Conservation (phyloP, 306 rosid genomes). For the Prosopis cineraria region DNA sequence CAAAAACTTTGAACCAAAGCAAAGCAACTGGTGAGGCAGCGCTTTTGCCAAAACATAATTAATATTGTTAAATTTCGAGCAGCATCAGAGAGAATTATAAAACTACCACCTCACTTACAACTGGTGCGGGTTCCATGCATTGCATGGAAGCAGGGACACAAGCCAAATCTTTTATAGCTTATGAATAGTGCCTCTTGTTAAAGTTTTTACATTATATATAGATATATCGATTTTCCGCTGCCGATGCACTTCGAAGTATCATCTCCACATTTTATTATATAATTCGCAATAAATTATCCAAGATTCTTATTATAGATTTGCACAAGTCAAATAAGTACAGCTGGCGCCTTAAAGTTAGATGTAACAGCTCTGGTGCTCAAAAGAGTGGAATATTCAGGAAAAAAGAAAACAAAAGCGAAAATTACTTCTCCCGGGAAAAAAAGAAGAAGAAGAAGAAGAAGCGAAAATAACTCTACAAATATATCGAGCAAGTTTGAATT, state of each 20-base stretch:
- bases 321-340: constrained; percentile 14
- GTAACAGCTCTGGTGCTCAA: constrained; percentile 25
- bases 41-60: neutral
- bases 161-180: neutral
- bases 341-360: constrained; percentile 37
- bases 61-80: too few relatives aligned
- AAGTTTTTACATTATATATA: neutral
- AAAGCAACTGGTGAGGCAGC: neutral
- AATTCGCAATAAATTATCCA: neutral
- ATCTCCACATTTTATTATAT: neutral
- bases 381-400: neutral
- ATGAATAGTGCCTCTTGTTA: neutral
- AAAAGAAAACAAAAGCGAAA: too few relatives aligned
- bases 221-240: neutral
- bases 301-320: constrained; percentile 16
- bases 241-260: constrained; percentile 29
- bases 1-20: constrained; percentile 1
- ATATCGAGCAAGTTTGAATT: constrained; percentile 32
- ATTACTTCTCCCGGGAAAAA: too few relatives aligned
- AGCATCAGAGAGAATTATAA: too few relatives aligned
- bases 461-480: constrained; percentile 29
- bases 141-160: neutral
- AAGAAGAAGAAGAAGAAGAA: too few relatives aligned
- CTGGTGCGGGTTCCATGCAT: too few relatives aligned
- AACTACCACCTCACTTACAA: too few relatives aligned